phyloP scores from a whole-genome alignment of 2,329 filamentous ascomycete genomes.

The Colletotrichum destructivum region DNA sequence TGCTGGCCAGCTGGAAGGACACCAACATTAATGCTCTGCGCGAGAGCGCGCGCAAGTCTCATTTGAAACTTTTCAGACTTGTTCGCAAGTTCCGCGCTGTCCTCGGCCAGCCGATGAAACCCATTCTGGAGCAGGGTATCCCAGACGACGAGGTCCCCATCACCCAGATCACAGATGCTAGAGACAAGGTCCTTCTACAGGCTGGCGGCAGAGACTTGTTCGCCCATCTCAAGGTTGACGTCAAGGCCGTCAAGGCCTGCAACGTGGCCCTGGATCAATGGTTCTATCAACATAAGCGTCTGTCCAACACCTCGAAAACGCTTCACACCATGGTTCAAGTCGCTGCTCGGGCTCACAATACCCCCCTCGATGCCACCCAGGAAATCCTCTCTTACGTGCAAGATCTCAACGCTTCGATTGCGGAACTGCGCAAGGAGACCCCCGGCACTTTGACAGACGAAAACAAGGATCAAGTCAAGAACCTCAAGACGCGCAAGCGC shows the following conservation, averaged over 20 bases:
- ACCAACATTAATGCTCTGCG: constrained; percentile 92
- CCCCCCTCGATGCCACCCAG: constrained; percentile 31
- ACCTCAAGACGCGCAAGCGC: constrained; percentile 91
- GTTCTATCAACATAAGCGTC: constrained; percentile 70
- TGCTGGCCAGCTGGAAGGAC: constrained; percentile 97
- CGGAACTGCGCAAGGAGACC: constrained; percentile 86
- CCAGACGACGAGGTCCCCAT: constrained; percentile 61
- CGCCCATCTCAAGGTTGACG: constrained; percentile 10
- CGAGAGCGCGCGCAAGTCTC: constrained; percentile 91
- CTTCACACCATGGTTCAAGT: constrained; percentile 81
- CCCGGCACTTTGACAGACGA: constrained; percentile 87
- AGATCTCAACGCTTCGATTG: constrained; percentile 77
- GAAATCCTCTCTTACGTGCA: constrained; percentile 76
- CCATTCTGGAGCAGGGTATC: constrained; percentile 72
- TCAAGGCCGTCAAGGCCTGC: constrained; percentile 52
- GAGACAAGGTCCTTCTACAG: constrained; percentile 46
- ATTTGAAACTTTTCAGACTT: constrained; percentile 91
- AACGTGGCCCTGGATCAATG: constrained; percentile 54
- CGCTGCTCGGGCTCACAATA: constrained; percentile 50
- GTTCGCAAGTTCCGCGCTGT: constrained; percentile 90
- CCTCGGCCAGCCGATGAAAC: constrained; percentile 81
- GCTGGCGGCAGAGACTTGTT: constrained; percentile 35
- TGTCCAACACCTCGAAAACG: constrained; percentile 79
- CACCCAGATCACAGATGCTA: not conserved
- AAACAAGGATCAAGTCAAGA: constrained; percentile 86